Evolutionary conservation across 306 rosid species (phyloP), one percentile per base, ranked within the genome.

Genomic region (Psophocarpus tetragonolobus): DNA sequence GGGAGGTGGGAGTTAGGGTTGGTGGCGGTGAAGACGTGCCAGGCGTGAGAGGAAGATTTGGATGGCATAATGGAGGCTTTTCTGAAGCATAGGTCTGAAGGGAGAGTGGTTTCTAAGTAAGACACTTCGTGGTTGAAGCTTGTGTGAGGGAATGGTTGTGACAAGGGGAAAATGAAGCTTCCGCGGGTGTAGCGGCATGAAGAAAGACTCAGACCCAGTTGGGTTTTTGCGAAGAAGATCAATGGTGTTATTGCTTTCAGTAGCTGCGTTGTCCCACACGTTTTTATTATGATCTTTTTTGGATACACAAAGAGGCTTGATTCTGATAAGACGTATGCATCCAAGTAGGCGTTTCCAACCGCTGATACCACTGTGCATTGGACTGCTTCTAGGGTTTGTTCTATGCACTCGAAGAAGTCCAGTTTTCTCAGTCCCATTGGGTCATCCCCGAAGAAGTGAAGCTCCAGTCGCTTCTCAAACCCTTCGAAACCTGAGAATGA

Each of bases 291-390:
- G 85, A 93, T 88, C 81, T 91, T 93, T 1, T 88, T 88, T 5
- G 98, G 98, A 84, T 93, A 93, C 2, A 91, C 90, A 65, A 93
- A 93, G 68, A 93, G 94, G 88, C 98, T 93, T 1, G 98, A 93
- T 82, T 93, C 98, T 1, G 98, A 93, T 20, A 91, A 39, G 20
- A 93, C 94, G 58, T 93, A 93, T 47, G 97, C 90, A 29, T 93
- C 97, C 24, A 93, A 89, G 84, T 70, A 87, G 6, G 80, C 82
- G 77, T 90, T 93, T 0, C 92, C 94, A 12, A 88, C 91, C 35
- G 96, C 96, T 13, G 97, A 91, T 53, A 93, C 97, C 20, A 91
- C 92, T 0, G 92, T 91, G 94, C 97, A 93, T 71, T 87, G 93
- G 14, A 91, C 97, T 0, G 85, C 88, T 44, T 84, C 67, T 0